phyloP scores from a whole-genome alignment of 2,329 filamentous ascomycete species.

The Chaetomiaceae sp. region DNA sequence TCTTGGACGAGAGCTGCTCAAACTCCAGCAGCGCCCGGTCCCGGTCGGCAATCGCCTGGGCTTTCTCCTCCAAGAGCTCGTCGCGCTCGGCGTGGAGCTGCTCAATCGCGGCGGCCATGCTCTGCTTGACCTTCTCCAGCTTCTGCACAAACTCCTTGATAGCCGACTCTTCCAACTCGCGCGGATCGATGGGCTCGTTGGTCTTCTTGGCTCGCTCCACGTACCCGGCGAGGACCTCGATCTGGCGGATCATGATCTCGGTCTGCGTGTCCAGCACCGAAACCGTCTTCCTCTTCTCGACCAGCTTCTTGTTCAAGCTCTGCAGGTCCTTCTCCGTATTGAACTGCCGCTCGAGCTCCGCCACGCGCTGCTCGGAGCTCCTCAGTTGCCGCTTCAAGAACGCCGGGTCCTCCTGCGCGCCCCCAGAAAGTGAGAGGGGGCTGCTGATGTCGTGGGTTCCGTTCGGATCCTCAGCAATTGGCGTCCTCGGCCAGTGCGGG shows the following conservation, averaged over 20 bases:
- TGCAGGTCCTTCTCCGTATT: slow-evolving; percentile 60
- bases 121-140: slow-evolving; percentile 57
- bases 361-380: slow-evolving; percentile 76
- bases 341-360: slow-evolving; percentile 80
- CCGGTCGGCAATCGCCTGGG: slow-evolving; percentile 75
- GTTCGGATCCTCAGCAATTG: slow-evolving; percentile 51
- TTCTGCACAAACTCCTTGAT: slow-evolving; percentile 87
- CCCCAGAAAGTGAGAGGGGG: slow-evolving; percentile 60
- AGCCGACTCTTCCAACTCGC: slow-evolving; percentile 79
- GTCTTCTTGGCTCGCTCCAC: slow-evolving; percentile 81
- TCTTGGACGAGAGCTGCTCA: slow-evolving; percentile 90
- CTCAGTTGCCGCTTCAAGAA: slow-evolving; percentile 71
- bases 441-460: slow-evolving; percentile 62
- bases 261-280: slow-evolving; percentile 90
- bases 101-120: slow-evolving; percentile 55
- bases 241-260: slow-evolving; percentile 89
- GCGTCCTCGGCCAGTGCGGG: slow-evolving; percentile 66
- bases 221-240: slow-evolving; percentile 85
- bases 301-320: slow-evolving; percentile 78
- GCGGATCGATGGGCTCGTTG: slow-evolving; percentile 73
- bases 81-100: slow-evolving; percentile 68
- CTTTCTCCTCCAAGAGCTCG: slow-evolving; percentile 78
- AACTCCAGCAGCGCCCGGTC: slow-evolving; percentile 94
- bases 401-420: slow-evolving; percentile 55
- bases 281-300: slow-evolving; percentile 93